Conservation (phyloP, 2,329 filamentous ascomycete genomes). For the Pseudomassariella vexata region DNA sequence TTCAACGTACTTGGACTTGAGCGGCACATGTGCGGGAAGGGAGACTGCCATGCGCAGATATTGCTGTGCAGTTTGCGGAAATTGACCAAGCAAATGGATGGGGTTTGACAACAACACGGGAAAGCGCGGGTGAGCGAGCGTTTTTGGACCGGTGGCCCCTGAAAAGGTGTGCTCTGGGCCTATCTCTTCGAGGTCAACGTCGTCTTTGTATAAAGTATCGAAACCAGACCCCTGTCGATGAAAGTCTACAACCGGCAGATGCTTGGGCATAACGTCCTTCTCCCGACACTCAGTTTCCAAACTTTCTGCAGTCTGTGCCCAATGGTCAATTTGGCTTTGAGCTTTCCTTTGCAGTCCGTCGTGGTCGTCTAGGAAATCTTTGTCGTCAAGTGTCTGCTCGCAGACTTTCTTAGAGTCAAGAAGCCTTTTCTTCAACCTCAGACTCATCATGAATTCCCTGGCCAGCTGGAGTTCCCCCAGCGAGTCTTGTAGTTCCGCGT, state of each 20-base stretch:
- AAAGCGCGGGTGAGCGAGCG: constrained; percentile 34
- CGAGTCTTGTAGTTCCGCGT: constrained; percentile 34
- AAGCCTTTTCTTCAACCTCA: constrained; percentile 30
- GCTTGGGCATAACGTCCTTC: constrained; percentile 35
- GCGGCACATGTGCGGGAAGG: constrained; percentile 29
- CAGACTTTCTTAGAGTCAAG: constrained; percentile 14
- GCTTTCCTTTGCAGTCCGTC: constrained; percentile 28
- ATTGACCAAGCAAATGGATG: constrained; percentile 31
- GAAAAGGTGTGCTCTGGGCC: constrained; percentile 13
- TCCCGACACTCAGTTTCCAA: constrained; percentile 35
- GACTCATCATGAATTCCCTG: constrained; percentile 39
- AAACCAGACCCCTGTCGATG: too few species aligned
- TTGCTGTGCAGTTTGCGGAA: constrained; percentile 33
- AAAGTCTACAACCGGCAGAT: too few species aligned
- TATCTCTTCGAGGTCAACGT: constrained; percentile 33
- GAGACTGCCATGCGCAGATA: constrained; percentile 33
- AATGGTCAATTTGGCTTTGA: constrained; percentile 24
- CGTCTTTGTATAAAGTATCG: constrained; percentile 33
- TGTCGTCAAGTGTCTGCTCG: constrained; percentile 24
- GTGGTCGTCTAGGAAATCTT: constrained; percentile 39
- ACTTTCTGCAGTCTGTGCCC: constrained; percentile 25
- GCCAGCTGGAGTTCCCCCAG: constrained; percentile 40
- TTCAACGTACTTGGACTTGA: constrained; percentile 27
- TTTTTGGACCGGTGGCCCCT: constrained; percentile 11
- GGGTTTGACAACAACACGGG: constrained; percentile 43